Evolutionary conservation across 148 eudicot species (phyloP).

Genomic region (Chenopodium berlandieri): DNA sequence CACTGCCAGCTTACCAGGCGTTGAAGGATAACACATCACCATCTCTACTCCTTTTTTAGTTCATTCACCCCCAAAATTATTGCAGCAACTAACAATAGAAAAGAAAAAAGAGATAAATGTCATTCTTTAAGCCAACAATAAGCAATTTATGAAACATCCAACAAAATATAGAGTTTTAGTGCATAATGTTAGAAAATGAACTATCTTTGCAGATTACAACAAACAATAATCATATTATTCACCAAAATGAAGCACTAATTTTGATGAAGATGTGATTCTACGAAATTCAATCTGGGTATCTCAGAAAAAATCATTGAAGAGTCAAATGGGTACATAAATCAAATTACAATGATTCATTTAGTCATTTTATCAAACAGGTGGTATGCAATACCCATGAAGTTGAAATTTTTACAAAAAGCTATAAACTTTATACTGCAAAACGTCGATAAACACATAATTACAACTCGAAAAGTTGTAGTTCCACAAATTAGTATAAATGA

Average conservation of each 20-base stretch:
- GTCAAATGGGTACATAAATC: background rate
- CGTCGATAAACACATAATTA: background rate
- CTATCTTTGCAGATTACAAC: background rate
- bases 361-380: constrained; percentile 9
- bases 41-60: constrained; percentile 29
- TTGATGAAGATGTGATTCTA: background rate
- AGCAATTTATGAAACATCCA: background rate
- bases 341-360: background rate
- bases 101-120: background rate
- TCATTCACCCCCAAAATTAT: background rate
- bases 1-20: constrained; percentile 61
- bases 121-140: background rate
- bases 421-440: background rate
- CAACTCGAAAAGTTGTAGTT: background rate
- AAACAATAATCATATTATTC: too few species aligned
- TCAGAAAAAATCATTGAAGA: background rate
- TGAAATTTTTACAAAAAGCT: background rate
- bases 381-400: background rate
- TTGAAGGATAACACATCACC: constrained; percentile 72
- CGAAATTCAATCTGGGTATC: background rate
- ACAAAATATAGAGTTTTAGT: too few species aligned
- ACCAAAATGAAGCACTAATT: background rate
- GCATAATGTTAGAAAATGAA: too few species aligned
- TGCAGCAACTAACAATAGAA: background rate
- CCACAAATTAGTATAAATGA: background rate